Base-by-base conservation (phyloP, 768 basidiomycete genomes). In the Exsudoporus frostii region DNA sequence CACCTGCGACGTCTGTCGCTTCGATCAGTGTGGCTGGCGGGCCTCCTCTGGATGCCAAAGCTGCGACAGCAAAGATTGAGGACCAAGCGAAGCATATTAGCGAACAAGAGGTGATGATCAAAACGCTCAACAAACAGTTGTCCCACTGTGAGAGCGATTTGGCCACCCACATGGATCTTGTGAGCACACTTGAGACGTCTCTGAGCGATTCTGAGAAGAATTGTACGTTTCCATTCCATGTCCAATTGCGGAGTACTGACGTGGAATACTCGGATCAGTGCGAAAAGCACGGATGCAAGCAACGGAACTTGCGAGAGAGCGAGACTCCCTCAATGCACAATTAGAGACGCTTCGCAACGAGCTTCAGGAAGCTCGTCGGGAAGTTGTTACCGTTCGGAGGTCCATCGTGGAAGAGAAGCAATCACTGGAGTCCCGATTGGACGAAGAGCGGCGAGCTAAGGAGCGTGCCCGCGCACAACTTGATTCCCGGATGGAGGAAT, bases 231-330 rank as follows among this genome's bases (percentile, higher is more conserved):
- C 48, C 33, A 51, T 43, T 48, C 24, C 29, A 41, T 48, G 42
- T 22, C 45, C 41, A n/a, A 27, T 22, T 29, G 33, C 38, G 45
- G 10, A 45, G 22, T 29, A 45, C 57, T 53, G 43, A 59, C 54
- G 41, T 49, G 58, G 27, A 37, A 57, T 11, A 37, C 50, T 45
- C 39, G 30, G 29, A 50, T 32, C 62, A 93, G 90, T 96, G 50
- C 90, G 94, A 55, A 96, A 96, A 72, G 88, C 92, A 7, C 90
- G 93, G 34, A 87, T 92, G 84, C 93, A 95, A 68, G 90, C 92
- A 19, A 92, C 89, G 50, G 93, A 96, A 65, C 73, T 94, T 36
- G 88, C 88, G 10, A 81, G 88, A 45, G 93, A 96, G 70, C 84
- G 93, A 41, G 93, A 95, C 69, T 78, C 79, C 36, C 75, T 90